These are phyloP conservation scores for Potentilla sterilis DNA, from an alignment of 306 rosid genomes.

Conservation along the genomic window DNA sequence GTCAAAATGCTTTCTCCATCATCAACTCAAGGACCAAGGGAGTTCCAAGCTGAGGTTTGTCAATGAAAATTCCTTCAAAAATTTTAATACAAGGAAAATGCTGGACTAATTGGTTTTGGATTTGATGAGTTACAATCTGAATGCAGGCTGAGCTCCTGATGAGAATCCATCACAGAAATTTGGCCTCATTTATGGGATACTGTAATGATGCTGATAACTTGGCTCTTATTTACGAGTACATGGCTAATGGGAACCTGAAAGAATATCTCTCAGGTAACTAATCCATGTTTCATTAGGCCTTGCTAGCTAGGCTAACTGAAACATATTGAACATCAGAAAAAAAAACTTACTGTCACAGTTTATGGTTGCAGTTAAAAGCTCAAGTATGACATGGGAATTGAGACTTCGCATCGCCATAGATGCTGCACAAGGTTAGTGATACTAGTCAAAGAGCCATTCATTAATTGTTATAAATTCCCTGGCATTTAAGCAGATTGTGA, in stretches of 20 bases:
- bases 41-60: slow-evolving; percentile 65
- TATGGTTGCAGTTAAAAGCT: slow-evolving; percentile 43
- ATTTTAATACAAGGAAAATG: neutral
- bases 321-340: neutral
- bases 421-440: slow-evolving; percentile 57
- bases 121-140: neutral
- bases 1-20: slow-evolving; percentile 60
- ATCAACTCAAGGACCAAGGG: slow-evolving; percentile 69
- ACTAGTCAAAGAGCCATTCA: neutral
- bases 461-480: neutral
- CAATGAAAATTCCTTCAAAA: neutral
- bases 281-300: neutral
- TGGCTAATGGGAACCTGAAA: slow-evolving; percentile 64
- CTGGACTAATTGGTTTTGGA: neutral
- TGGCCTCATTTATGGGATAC: slow-evolving; percentile 56
- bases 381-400: slow-evolving; percentile 52
- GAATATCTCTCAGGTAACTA: slow-evolving; percentile 46
- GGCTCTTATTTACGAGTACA: slow-evolving; percentile 60
- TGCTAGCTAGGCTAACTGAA: neutral
- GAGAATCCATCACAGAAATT: slow-evolving; percentile 59
- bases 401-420: slow-evolving; percentile 64
- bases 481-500: neutral
- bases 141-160: slow-evolving; percentile 63
- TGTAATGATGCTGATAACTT: slow-evolving; percentile 50
- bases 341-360: slow-evolving; percentile 7